Evolutionary conservation across 768 basidiomycete species (phyloP).

Genomic region (Lactarius sp.): DNA sequence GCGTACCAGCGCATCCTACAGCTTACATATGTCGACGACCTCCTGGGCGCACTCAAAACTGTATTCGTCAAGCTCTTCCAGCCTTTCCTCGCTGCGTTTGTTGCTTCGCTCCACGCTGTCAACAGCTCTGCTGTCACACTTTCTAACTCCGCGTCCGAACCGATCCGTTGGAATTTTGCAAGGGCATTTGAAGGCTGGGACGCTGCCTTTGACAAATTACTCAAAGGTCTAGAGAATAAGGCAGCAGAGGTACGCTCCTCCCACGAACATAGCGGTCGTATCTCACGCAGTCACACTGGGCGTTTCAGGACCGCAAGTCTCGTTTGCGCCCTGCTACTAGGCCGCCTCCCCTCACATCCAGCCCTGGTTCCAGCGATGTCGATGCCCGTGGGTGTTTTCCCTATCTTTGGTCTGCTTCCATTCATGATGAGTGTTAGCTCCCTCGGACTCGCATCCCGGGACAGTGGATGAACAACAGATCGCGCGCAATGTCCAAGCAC

Average conservation of each 20-base stretch:
- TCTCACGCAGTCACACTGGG: not conserved
- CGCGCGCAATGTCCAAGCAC: conserved; percentile 83
- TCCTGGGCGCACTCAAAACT: conserved; percentile 72
- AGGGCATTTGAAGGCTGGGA: conserved; percentile 80
- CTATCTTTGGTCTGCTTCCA: not conserved
- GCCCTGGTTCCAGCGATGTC: conserved; percentile 53
- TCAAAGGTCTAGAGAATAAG: conserved; percentile 70
- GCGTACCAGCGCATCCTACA: conserved; percentile 96
- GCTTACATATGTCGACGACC: conserved; percentile 87
- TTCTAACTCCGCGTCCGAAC: conserved; percentile 34
- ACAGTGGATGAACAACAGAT: conserved; percentile 85
- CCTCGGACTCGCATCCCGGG: conserved; percentile 44
- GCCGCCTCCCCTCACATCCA: conserved; percentile 36
- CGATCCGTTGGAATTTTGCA: conserved; percentile 60
- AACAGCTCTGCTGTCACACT: conserved; percentile 39
- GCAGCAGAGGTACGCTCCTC: conserved; percentile 51
- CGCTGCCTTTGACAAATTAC: conserved; percentile 66
- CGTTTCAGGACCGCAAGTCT: conserved; percentile 62
- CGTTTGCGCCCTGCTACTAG: conserved; percentile 45
- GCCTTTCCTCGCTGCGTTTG: conserved; percentile 77
- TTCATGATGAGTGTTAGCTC: conserved; percentile 34
- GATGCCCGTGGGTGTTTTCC: conserved; percentile 47
- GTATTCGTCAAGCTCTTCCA: conserved; percentile 86
- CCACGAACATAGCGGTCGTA: not conserved
- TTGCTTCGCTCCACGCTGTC: conserved; percentile 72